Base-by-base conservation (phyloP, 306 rosid species). In the Cicer pinnatifidum region DNA sequence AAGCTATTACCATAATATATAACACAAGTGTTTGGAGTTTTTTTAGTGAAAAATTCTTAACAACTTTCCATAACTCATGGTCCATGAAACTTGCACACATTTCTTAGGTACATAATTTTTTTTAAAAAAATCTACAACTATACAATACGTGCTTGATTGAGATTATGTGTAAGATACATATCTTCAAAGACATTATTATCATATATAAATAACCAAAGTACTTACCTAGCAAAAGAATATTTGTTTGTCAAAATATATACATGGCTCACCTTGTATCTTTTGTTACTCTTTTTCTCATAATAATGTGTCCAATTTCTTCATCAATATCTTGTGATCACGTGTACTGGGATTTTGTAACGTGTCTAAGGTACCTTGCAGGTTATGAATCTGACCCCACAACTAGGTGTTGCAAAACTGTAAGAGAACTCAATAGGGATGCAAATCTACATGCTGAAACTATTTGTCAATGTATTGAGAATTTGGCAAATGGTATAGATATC, bases 261-360 rank as follows among this genome's bases (percentile, higher is more conserved):
- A 67, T 69, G 71, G 9, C 54, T 69, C 54, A 37, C 44, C 3
- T 70, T 70, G 1, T 58, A 48, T 43, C 43, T 15, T 58, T 20
- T 7, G 51, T 71, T 48, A 69, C 71, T 50, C 16, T 65, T 35
- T 66, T 45, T 56, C 53, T 72, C 16, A 17, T 63, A 3, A 64
- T 20, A 16, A 77, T 47, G 64, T 59, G 35, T 61, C 66, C 40
- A 62, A 62, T 9, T 62, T 19, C 62, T 77, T 11, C 73, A 71
- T 13, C 58, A 11, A 52, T 5, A 53, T 13, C 73, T 33, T 72
- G 83, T 72, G 61, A 71, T 45, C 3, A 54, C 19, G 77, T 70
- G 58, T 50, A 78, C 17, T 78, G 77, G 82, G 67, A 78, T 40
- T 78, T 78, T 71, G 72, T 15, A 39, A 78, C 77, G 9, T 71